Evolutionary conservation across 352 stramenopile species (phyloP).

Genomic region (Phytopythium montanum): DNA sequence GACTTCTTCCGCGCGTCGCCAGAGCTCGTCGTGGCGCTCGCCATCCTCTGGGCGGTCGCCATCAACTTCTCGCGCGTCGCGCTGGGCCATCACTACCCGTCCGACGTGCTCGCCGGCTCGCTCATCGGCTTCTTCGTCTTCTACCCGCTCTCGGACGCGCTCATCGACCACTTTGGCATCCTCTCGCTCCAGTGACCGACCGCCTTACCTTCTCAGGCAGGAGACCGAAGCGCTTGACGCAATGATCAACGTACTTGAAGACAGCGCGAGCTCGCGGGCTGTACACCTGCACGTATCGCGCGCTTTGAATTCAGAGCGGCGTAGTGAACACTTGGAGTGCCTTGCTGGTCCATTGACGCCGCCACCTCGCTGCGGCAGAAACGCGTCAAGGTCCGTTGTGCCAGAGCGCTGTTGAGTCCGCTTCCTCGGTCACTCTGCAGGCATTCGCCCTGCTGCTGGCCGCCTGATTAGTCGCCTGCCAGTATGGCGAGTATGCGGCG

Average conservation of each 20-base stretch:
- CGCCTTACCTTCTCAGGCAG: too few species aligned
- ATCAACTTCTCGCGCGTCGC: conserved; percentile 56
- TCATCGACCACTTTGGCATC: conserved; percentile 22
- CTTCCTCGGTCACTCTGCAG: background rate
- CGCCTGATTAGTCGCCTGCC: background rate
- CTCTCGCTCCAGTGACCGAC: conserved; percentile 3
- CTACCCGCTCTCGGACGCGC: conserved; percentile 23
- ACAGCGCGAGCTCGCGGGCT: too few species aligned
- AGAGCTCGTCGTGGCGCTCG: conserved; percentile 19
- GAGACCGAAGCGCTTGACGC: too few species aligned
- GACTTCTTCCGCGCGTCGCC: conserved; percentile 36
- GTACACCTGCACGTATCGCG: too few species aligned
- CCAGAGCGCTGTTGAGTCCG: conserved; percentile 5
- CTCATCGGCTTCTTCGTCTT: conserved; percentile 36
- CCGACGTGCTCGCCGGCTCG: conserved; percentile 42
- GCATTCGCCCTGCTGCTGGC: background rate
- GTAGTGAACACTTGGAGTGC: too few species aligned
- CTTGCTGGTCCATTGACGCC: background rate
- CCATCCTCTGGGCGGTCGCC: conserved; percentile 37
- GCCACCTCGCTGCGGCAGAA: background rate
- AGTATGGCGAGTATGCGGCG: too few species aligned
- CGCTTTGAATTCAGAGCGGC: too few species aligned
- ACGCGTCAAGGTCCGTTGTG: background rate
- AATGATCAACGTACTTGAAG: too few species aligned
- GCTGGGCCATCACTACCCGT: conserved; percentile 58